Evolutionary conservation across 73 alveolate species (phyloP), one percentile per base, ranked within the genome.

Genomic region (Breviolum minutum): DNA sequence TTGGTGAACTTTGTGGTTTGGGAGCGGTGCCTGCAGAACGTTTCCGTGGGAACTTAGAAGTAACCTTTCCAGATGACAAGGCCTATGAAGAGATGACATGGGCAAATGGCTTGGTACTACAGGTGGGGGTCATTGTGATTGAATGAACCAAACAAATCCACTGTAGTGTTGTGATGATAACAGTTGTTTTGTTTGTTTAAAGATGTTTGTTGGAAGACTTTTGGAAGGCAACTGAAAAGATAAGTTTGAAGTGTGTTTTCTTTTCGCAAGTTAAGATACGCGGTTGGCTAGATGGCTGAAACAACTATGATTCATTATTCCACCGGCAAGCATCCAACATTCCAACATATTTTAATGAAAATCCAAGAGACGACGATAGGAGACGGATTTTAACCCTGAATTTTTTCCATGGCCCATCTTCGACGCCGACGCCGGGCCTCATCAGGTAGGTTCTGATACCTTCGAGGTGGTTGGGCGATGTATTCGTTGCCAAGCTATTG

Each of bases 1-100:
- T 94, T 84, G 99, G 99, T 20, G 93, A 85, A 27, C 64, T 94
- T 10, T 94, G 99, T 30, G 99, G 99, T 62, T 22, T 94, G 73
- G 88, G 88, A 27, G 63, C 92, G 27, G 99, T 94, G 63, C 94
- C 99, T 8, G 69, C 80, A 63, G 99, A 94, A 20, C 91, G 99
- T 73, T 94, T 94, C 93, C 91, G 99, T 11, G 99, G 94, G 48
- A 94, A 94, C 93, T 10, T 94, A 82, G 99, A 94, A 84, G 99
- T 94, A 61, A 87, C 29, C 85, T 63, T 94, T 14, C 77, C 64
- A 40, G 83, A 92, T 61, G 94, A 76, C 71, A 61, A 86, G 63
- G 76, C 94, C 80, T 86, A 26, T 63, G 94, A 86, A 63, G 94
- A 86, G 64, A 62, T n/a, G 77, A 79, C 63, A 61, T 27, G 94